Conservation (phyloP, 208 protist genomes). For the Acanthamoeba castellanii region DNA sequence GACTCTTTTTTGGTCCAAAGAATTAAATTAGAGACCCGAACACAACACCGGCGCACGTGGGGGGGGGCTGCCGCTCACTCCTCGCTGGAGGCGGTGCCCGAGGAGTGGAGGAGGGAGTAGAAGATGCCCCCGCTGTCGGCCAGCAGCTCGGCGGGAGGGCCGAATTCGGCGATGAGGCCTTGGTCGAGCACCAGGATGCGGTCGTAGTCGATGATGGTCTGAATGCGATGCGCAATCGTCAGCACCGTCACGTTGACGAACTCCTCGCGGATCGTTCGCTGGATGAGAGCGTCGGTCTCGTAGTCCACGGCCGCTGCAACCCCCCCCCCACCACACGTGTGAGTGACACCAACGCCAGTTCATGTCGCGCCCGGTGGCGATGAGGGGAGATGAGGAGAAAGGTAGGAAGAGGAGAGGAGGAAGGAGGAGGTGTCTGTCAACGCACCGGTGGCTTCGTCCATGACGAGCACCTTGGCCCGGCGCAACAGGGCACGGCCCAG, state of each 20-base stretch:
- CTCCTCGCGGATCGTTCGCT: constrained; percentile 82
- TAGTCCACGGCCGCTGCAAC: constrained; percentile 81
- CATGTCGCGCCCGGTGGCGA: too few relatives aligned
- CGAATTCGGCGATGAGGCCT: constrained; percentile 44
- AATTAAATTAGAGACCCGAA: too few relatives aligned
- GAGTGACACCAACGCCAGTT: too few relatives aligned
- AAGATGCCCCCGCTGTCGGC: constrained; percentile 1
- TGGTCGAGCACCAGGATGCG: constrained; percentile 77
- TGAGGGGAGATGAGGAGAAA: too few relatives aligned
- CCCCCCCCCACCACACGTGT: constrained; percentile 74
- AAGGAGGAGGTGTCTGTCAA: neutral
- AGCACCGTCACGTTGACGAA: constrained; percentile 86
- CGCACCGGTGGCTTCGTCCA: constrained; percentile 92
- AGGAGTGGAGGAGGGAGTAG: constrained; percentile 37
- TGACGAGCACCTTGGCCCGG: constrained; percentile 88
- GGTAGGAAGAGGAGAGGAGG: too few relatives aligned
- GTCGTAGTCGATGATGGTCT: constrained; percentile 85
- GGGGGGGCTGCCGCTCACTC: too few relatives aligned
- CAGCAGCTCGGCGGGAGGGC: neutral
- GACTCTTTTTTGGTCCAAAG: too few relatives aligned
- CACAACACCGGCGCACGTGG: too few relatives aligned
- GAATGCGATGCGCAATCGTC: constrained; percentile 87
- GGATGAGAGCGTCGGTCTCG: constrained; percentile 87
- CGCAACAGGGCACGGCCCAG: constrained; percentile 68
- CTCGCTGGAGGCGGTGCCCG: constrained; percentile 4